Evolutionary conservation across 2,329 filamentous ascomycete species (phyloP).

Genomic region (Leptographium wingfieldii): DNA sequence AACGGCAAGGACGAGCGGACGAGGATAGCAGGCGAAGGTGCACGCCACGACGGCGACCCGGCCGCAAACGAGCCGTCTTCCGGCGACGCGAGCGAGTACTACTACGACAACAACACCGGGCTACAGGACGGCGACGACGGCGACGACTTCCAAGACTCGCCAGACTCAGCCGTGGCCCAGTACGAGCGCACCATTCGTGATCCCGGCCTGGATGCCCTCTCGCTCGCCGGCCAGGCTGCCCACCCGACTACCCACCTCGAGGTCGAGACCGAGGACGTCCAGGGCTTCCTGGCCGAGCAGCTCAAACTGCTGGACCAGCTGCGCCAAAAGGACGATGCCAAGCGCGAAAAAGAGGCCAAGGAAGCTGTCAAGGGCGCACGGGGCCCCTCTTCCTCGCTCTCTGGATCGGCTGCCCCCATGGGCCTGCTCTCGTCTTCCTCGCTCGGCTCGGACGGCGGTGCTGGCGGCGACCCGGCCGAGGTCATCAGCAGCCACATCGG

Average conservation of each 20-base stretch:
- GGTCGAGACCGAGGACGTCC: constrained; percentile 58
- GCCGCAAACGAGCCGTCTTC: not conserved
- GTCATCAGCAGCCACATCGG: constrained; percentile 69
- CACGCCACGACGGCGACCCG: not conserved
- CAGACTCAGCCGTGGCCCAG: constrained; percentile 52
- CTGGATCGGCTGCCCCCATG: not conserved
- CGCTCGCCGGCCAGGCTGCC: constrained; percentile 25
- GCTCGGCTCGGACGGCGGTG: constrained; percentile 14
- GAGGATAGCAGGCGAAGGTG: not conserved
- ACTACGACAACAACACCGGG: not conserved
- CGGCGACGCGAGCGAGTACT: constrained; percentile 5
- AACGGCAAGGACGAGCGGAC: not conserved
- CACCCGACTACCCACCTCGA: constrained; percentile 28
- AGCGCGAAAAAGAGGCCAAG: constrained; percentile 25
- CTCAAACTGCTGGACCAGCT: constrained; percentile 58
- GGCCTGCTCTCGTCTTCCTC: constrained; percentile 22
- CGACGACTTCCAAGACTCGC: constrained; percentile 15
- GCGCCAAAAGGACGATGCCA: constrained; percentile 36
- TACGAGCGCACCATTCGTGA: constrained; percentile 75
- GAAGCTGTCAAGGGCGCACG: constrained; percentile 12
- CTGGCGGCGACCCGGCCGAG: constrained; percentile 22
- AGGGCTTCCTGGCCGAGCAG: constrained; percentile 65
- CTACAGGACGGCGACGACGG: constrained; percentile 7
- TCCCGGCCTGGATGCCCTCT: constrained; percentile 50
- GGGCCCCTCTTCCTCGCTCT: not conserved